Conservation (phyloP, 148 eudicot species). For the Rhododendron molle region DNA sequence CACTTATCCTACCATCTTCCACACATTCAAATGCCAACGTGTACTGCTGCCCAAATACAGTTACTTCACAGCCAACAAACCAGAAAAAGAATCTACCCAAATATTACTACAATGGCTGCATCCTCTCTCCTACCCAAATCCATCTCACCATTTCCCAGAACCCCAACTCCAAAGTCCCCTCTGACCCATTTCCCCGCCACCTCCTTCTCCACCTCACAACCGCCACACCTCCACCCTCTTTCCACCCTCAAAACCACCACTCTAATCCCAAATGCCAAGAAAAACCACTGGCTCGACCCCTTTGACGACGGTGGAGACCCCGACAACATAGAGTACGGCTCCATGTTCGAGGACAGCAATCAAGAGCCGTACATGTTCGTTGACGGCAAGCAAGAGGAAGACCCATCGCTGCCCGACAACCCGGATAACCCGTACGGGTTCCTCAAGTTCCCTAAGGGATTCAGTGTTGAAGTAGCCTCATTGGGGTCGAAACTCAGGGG, state of each 20-base stretch:
- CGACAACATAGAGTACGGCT: constrained; percentile 49
- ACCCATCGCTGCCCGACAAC: constrained; percentile 66
- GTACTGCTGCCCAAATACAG: not conserved
- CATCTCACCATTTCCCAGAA: constrained; percentile 33
- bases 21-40: constrained; percentile 25
- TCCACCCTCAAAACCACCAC: constrained; percentile 13
- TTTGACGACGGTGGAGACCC: constrained; percentile 81
- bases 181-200: constrained; percentile 24
- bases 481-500: constrained; percentile 70
- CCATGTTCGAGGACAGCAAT: constrained; percentile 51
- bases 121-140: constrained; percentile 59
- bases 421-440: constrained; percentile 75
- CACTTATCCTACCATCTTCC: constrained; percentile 37
- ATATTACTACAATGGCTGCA: constrained; percentile 33
- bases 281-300: constrained; percentile 75
- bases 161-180: constrained; percentile 27
- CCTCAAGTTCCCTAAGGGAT: constrained; percentile 80
- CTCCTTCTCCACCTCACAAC: constrained; percentile 26
- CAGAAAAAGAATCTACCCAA: not conserved
- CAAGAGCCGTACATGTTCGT: constrained; percentile 37
- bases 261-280: constrained; percentile 41
- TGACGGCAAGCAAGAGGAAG: constrained; percentile 88
- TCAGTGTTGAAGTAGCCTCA: constrained; percentile 70
- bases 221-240: constrained; percentile 20
- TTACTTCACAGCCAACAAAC: not conserved